phyloP scores from a whole-genome alignment of 2,329 filamentous ascomycete species.

The Cryphonectria radicalis region DNA sequence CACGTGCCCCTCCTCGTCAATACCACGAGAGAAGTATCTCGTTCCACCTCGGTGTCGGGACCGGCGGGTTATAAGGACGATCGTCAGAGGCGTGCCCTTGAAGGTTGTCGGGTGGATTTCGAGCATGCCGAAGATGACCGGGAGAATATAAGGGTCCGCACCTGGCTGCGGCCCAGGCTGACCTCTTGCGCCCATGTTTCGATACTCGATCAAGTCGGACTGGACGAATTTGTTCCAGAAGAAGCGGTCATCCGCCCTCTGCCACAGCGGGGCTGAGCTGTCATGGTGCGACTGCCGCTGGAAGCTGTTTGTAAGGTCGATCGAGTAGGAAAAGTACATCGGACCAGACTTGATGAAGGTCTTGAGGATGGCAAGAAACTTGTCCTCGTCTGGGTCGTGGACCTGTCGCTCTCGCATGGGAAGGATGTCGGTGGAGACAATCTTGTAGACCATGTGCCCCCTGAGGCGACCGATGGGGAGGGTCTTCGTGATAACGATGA shows the following conservation, averaged over 20 bases:
- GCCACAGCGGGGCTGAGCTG: constrained; percentile 77
- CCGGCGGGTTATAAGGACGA: constrained; percentile 85
- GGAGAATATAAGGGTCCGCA: constrained; percentile 89
- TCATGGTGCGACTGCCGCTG: constrained; percentile 87
- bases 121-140: constrained; percentile 95
- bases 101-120: constrained; percentile 86
- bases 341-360: constrained; percentile 80
- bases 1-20: constrained; percentile 93
- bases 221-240: constrained; percentile 98
- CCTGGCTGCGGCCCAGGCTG: constrained; percentile 73
- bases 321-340: constrained; percentile 98
- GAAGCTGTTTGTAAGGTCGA: constrained; percentile 96
- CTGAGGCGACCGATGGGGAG: constrained; percentile 88
- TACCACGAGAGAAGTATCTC: constrained; percentile 90
- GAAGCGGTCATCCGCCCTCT: constrained; percentile 92
- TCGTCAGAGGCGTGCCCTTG: constrained; percentile 81
- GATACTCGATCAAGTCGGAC: constrained; percentile 88
- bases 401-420: constrained; percentile 91
- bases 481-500: constrained; percentile 94
- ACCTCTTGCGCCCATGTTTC: constrained; percentile 64
- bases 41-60: constrained; percentile 89
- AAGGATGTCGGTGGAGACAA: constrained; percentile 88
- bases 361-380: constrained; percentile 82
- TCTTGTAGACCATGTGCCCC: constrained; percentile 95
- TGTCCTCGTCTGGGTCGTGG: constrained; percentile 92